Evolutionary conservation across 1,284 basidiomycete genomes (phyloP), one percentile per base, ranked within the genome.

Genomic region (Cutaneotrichosporon cyanovorans): DNA sequence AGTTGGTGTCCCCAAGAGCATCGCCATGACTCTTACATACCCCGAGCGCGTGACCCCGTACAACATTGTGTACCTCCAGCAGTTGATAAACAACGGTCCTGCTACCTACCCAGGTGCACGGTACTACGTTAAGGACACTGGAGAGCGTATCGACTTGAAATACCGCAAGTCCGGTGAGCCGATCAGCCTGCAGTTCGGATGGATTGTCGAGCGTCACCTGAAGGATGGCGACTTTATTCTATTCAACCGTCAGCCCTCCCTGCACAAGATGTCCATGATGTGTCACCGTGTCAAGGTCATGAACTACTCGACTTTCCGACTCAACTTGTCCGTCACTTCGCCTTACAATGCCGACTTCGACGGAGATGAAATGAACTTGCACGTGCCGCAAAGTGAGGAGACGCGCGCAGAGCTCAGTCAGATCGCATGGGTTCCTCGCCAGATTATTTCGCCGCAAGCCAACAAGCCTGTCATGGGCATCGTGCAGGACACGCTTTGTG

Each of bases 211-310:
- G 74, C 78, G 95, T 22, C 95, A 99, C 75, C 74, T 99, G 53
- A 92, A 90, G 74, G 87, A 97, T 61, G 95, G 95, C 77, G 91
- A 97, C 66, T 96, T 80, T 62, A 88, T 98, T 30, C 75, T 98
- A 42, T 98, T 99, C 78, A 98, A 98, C 72, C 92, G 95, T 55
- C 95, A 98, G 67, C 95, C 95, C 2, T 88, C 84, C 78, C 73
- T 98, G 71, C 95, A 99, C 74, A 99, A 98, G 74, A 98, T 98
- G 95, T 93, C 88, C 77, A 98, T 98, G 95, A 98, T 98, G 95
- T 90, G 88, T 71, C 95, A 99, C 75, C 82, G 95, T 34, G 87
- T 98, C 41, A 90, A 88, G 66, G 76, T 99, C 48, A 96, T 98
- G 92, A 87, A 89, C 30, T 98, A 97, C 73, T 98, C 95, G 22